Evolutionary conservation across 805 yeast genomes (phyloP).

Genomic region (Lachancea cidri): DNA sequence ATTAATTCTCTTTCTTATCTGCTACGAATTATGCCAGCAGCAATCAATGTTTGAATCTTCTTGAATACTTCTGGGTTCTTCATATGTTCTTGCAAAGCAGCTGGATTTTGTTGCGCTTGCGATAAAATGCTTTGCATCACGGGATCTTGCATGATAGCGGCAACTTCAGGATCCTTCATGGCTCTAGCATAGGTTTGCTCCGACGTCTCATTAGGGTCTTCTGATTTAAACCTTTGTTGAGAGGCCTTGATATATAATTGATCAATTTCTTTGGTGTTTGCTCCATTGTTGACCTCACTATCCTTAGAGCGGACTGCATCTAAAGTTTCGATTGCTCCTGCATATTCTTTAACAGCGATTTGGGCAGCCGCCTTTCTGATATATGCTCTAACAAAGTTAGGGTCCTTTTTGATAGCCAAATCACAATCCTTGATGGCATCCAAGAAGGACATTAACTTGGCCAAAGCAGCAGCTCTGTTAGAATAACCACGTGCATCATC

Average conservation of each 20-base stretch:
- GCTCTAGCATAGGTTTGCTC: conserved; percentile 92
- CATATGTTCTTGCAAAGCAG: conserved; percentile 97
- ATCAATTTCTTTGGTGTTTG: conserved; percentile 70
- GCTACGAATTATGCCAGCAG: conserved; percentile 79
- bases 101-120: conserved; percentile 94
- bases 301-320: conserved; percentile 75
- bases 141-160: conserved; percentile 83
- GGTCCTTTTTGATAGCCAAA: conserved; percentile 81
- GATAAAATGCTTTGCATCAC: conserved; percentile 92
- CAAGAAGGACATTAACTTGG: conserved; percentile 94
- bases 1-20: conserved; percentile 1
- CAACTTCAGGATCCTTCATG: conserved; percentile 90
- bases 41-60: conserved; percentile 83
- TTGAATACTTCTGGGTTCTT: conserved; percentile 87
- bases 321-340: conserved; percentile 76
- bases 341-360: conserved; percentile 83
- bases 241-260: conserved; percentile 73
- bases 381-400: conserved; percentile 87
- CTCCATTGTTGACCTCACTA: conserved; percentile 53
- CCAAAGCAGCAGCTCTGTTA: conserved; percentile 95
- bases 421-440: conserved; percentile 94
- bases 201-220: conserved; percentile 78
- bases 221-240: conserved; percentile 72
- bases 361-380: conserved; percentile 95
- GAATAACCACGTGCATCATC: conserved; percentile 94